Base-by-base conservation (phyloP, 192 early-diverging fungal genomes). In the Umbelopsis sp. region DNA sequence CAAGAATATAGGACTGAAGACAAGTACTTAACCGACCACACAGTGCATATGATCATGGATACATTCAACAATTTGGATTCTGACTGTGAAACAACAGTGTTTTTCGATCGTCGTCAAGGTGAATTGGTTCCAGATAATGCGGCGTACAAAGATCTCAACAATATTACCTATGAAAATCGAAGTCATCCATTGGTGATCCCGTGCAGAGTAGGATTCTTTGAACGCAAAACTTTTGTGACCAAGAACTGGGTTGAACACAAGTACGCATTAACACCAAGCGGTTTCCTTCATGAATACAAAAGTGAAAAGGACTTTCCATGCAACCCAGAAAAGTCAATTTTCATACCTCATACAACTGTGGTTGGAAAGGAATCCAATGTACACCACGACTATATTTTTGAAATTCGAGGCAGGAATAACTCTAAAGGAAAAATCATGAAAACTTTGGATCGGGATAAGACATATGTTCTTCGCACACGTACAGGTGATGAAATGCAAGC, bases 191-290 rank as follows among this genome's bases (percentile, higher is more conserved):
- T 66, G 44, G 76, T 81, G 20, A 2, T 43, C 7, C 71, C 81
- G 25, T 14, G 81, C 68, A 84, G 78, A 68, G 62, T 75, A 4
- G 79, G 76, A 6, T 53, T 74, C 21, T 21, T 86, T 34, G 68
- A 77, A 11, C 71, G 77, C 7, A 74, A 77, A 22, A 72, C 79
- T 2, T 71, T 75, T 12, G 70, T 80, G 2, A 68, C 76, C 45
- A 82, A 81, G 70, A 68, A 70, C 32, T 82, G 77, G 80, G 69
- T 54, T 20, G 79, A 84, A 9, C 73, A 79, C 3, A 74, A 73
- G 49, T 84, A 81, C 75, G 77, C 84, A n/a, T 38, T 86, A n/a
- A 82, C 85, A 9, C 73, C 79, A 51, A 69, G 45, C 43, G 73
- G 73, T 6, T 75, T 41, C 14, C 56, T 75, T 17, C 73, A 75